These are phyloP conservation scores for Lolium perenne DNA, from an alignment of 176 grass and related monocot genomes.

Conservation along the genomic window DNA sequence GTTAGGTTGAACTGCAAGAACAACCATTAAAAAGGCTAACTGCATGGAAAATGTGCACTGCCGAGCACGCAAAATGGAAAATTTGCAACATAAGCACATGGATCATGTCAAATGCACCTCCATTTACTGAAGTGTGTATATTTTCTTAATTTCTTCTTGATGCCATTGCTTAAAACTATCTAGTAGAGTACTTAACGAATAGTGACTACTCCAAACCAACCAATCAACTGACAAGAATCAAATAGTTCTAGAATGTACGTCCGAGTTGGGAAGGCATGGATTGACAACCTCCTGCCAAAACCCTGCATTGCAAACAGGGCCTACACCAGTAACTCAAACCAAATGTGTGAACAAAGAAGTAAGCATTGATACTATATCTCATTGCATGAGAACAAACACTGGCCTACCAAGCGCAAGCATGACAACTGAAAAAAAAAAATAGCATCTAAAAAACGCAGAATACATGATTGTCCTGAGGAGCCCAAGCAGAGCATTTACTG, in stretches of 20 bases:
- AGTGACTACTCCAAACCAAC: neutral
- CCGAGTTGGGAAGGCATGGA: neutral
- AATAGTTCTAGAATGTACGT: slow-evolving; percentile 15
- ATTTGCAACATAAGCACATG: neutral
- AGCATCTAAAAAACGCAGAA: neutral
- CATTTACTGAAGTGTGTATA: neutral
- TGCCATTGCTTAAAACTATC: neutral
- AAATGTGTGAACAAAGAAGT: slow-evolving; percentile 24
- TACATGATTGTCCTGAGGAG: neutral
- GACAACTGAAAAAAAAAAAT: slow-evolving; percentile 10
- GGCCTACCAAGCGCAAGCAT: neutral
- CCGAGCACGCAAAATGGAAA: neutral
- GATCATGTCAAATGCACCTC: neutral
- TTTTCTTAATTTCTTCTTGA: neutral
- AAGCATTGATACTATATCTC: neutral
- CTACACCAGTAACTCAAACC: neutral
- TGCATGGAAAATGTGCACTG: neutral
- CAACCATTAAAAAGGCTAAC: neutral
- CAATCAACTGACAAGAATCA: neutral
- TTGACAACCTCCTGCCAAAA: neutral
- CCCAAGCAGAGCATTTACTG: neutral
- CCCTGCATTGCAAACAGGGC: neutral
- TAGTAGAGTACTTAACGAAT: neutral
- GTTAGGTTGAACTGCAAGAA: neutral
- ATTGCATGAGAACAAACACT: neutral